Evolutionary conservation across 78 protist genomes (phyloP), one percentile per base, ranked within the genome.

Genomic region (Anaeramoeba flamelloides): DNA sequence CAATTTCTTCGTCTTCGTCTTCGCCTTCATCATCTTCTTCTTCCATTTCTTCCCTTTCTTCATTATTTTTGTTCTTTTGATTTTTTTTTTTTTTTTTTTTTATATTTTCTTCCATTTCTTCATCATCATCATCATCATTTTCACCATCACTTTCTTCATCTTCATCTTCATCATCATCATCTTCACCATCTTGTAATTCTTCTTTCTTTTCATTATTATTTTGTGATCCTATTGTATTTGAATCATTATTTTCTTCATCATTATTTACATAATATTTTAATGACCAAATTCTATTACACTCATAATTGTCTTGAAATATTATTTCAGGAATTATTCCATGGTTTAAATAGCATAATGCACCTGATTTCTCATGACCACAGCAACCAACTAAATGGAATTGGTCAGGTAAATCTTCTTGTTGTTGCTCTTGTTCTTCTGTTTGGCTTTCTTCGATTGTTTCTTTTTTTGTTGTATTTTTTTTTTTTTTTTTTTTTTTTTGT

Each of bases 81-180:
- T 53, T 53, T 53, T 53, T 8, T 26, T 53, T 53, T 53, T 53
- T 8, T 8, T 53, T 53, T 53, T 53, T 17, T 26, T 53, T 53
- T 53, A 26, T 17, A 53, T 53, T 17, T 53, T 53, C 69, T 26
- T 53, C 69, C 17, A 26, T 8, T 26, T 53, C 17, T 53, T 53
- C 69, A 53, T 53, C 17, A 26, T 53, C 69, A 53, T 53, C 69
- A 26, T 53, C 34, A 53, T 53, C 17, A 26, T 53, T 17, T 26
- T 53, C 17, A 26, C 17, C 69, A 53, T 53, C 69, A 26, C 17
- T 8, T 26, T 53, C 17, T 53, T 53, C 69, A 53, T 53, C 69
- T 53, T 53, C 69, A 53, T 53, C 69, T 53, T 53, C 69, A 53
- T 53, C 69, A 26, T 53, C 69, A 53, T 53, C 69, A 26, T 53